Evolutionary conservation across 331 rosid genomes (phyloP), one percentile per base, ranked within the genome.

Genomic region (Cucumis variabilis): DNA sequence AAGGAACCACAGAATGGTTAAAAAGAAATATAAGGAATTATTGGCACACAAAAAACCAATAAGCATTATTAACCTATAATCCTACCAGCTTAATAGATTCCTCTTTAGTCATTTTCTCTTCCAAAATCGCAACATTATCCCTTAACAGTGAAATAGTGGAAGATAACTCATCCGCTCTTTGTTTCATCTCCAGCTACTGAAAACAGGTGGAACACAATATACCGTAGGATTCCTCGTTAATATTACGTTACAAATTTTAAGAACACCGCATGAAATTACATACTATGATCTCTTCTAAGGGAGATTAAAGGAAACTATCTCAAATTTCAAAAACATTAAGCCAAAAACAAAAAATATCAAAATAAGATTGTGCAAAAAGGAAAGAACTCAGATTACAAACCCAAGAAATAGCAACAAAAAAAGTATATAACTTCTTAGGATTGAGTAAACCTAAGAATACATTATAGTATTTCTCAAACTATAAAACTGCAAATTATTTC

Each of bases 381-480:
- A n/a, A n/a, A n/a, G n/a, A n/a, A n/a, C n/a, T n/a, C n/a, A n/a
- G n/a, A n/a, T n/a, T n/a, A n/a, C n/a, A n/a, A n/a, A n/a, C n/a
- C n/a, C n/a, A n/a, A n/a, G n/a, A n/a, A n/a, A n/a, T n/a, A n/a
- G n/a, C n/a, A n/a, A n/a, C n/a, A n/a, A n/a, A n/a, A n/a, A n/a
- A n/a, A n/a, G n/a, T n/a, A n/a, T n/a, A n/a, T n/a, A n/a, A n/a
- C n/a, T n/a, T n/a, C n/a, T n/a, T n/a, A n/a, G n/a, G n/a, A n/a
- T n/a, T n/a, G n/a, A n/a, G n/a, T n/a, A n/a, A n/a, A n/a, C n/a
- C n/a, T n/a, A n/a, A n/a, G n/a, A n/a, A n/a, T n/a, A 92, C 98
- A 96, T 96, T 82, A 94, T 94, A 84, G 98, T 95, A 88, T 97
- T 97, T 73, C 91, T 92, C 65, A 96, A 87, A 88, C 68, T 93